Base-by-base conservation (phyloP, 306 rosid species). In the Betula pendula region DNA sequence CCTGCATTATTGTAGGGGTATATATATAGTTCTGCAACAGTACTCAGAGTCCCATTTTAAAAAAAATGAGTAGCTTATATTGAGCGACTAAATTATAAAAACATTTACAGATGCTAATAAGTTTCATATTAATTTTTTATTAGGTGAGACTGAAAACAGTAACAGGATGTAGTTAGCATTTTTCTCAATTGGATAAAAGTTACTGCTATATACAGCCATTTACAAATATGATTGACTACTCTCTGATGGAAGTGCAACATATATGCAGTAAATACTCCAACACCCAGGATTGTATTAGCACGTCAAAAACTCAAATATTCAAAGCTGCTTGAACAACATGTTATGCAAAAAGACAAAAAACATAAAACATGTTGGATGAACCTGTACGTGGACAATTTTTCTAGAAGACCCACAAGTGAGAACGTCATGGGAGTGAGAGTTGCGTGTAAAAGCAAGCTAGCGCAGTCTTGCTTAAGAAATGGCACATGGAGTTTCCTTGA, bases 391-490 rank as follows among this genome's bases (percentile, higher is more conserved):
- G 8, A 74, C 66, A 52, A 70, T 4, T 43, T 27, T 75, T 45
- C n/a, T 20, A 15, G 35, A 9, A 20, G 22, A 19, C 3, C 55
- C 63, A 52, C 68, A 27, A 59, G 79, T 38, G 22, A 75, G 35
- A 11, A 60, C 53, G 16, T 68, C 48, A 74, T 8, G 40, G 3
- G 40, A 40, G 42, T 5, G 43, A 42, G 38, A 67, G 79, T 80
- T 83, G 87, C 84, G 87, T 83, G 72, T 27, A 31, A 17, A 76
- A 67, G 63, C n/a, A n/a, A n/a, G n/a, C n/a, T n/a, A n/a, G n/a
- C 43, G 71, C 58, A 70, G 68, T 51, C 68, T 68, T 33, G 51
- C 63, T 51, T 44, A 25, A 48, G 50, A 71, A 38, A 62, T 25
- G 83, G 68, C 78, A 55, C 44, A 55, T 24, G 24, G 53, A 25